These are phyloP conservation scores for Syncephalastrum sp. DNA, from an alignment of 371 early-diverging fungal species.

Conservation along the genomic window DNA sequence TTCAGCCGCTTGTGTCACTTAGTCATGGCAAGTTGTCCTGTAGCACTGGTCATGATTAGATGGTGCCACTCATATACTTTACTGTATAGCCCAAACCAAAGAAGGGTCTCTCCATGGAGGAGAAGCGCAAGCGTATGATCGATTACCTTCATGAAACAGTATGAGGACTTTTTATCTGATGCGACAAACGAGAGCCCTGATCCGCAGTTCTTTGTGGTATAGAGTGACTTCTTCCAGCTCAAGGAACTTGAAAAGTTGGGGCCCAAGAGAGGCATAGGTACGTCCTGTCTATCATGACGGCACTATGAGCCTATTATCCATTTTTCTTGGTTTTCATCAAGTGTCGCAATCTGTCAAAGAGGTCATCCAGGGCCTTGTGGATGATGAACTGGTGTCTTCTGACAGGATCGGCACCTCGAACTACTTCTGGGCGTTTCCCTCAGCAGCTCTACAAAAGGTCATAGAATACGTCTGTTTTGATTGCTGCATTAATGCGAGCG, in stretches of 20 bases:
- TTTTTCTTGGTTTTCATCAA: constrained; percentile 9
- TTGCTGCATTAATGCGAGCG: neutral
- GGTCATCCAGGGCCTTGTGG: constrained; percentile 85
- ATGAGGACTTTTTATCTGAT: constrained; percentile 10
- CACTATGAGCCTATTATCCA: constrained; percentile 1
- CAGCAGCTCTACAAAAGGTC: constrained; percentile 44
- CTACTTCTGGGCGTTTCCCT: constrained; percentile 93
- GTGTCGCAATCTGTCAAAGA: constrained; percentile 89
- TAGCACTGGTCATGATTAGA: too few species aligned
- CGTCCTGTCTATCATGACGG: neutral
- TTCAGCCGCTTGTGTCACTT: neutral
- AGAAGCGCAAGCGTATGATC: constrained; percentile 77
- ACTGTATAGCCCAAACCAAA: constrained; percentile 16
- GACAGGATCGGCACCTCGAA: constrained; percentile 94
- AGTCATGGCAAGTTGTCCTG: too few species aligned
- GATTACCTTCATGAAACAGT: constrained; percentile 83
- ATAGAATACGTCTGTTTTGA: too few species aligned
- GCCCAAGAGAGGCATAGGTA: constrained; percentile 90
- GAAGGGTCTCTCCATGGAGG: constrained; percentile 68
- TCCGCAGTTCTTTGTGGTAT: neutral
- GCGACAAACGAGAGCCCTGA: neutral
- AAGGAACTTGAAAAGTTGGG: constrained; percentile 94
- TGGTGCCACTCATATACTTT: too few species aligned
- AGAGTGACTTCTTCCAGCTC: constrained; percentile 72
- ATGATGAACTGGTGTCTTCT: constrained; percentile 82